These are phyloP conservation scores for Beauveria sp. DNA, from an alignment of 2,329 filamentous ascomycete genomes.

Conservation along the genomic window DNA sequence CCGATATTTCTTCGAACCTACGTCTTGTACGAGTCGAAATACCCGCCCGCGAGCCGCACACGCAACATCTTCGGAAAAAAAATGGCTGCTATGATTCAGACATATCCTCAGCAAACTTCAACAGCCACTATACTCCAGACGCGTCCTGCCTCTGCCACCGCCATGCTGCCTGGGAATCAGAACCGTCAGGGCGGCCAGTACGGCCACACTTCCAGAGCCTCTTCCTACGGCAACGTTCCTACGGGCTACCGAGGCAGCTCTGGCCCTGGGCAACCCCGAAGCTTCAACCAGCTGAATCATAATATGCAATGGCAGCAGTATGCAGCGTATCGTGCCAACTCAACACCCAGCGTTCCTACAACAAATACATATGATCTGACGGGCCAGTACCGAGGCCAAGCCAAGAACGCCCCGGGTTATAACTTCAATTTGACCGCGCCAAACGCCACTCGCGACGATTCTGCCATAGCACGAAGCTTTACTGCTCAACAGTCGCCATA, in stretches of 20 bases:
- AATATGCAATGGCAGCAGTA: slow-evolving; percentile 44
- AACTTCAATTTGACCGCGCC: slow-evolving; percentile 28
- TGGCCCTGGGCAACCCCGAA: slow-evolving; percentile 65
- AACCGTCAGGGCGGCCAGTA: slow-evolving; percentile 45
- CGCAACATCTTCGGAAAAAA: slow-evolving; percentile 23
- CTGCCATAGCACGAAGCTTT: slow-evolving; percentile 36
- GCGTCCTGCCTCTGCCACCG: slow-evolving; percentile 50
- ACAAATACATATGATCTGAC: slow-evolving; percentile 19
- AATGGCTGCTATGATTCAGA: slow-evolving; percentile 82
- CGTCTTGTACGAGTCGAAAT: not conserved
- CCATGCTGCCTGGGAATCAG: slow-evolving; percentile 43
- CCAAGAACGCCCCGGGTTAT: slow-evolving; percentile 33
- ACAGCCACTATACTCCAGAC: slow-evolving; percentile 71
- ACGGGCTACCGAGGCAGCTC: slow-evolving; percentile 48
- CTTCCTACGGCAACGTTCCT: slow-evolving; percentile 25
- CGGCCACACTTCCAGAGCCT: slow-evolving; percentile 19
- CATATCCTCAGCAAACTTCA: slow-evolving; percentile 67
- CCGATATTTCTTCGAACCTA: not conserved
- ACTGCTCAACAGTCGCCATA: slow-evolving; percentile 36
- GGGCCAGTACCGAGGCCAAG: slow-evolving; percentile 23
- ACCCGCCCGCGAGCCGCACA: not conserved
- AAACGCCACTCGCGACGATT: slow-evolving; percentile 46
- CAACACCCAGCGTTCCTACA: slow-evolving; percentile 36
- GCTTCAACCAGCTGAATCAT: slow-evolving; percentile 61
- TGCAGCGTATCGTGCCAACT: slow-evolving; percentile 39